Evolutionary conservation across 2,329 filamentous ascomycete species (phyloP).

Genomic region (Exophiala alcalophila): DNA sequence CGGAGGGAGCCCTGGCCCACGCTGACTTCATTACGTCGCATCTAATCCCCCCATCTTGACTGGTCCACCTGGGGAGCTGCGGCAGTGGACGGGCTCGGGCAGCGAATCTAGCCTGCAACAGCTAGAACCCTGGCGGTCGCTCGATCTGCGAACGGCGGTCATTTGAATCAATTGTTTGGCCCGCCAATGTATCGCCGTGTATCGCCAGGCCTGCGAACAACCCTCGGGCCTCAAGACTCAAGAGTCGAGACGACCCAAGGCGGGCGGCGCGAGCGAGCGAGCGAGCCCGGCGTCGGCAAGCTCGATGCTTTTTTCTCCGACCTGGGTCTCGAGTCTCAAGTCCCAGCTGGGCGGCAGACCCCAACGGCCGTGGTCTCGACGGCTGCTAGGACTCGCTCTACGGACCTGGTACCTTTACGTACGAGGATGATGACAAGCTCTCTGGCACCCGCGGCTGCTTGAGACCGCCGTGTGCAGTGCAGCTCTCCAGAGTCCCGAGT

Average conservation of each 20-base stretch:
- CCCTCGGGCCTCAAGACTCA: conserved; percentile 1
- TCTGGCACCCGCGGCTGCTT: too few species aligned
- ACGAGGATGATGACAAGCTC: too few species aligned
- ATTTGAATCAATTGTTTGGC: conserved; percentile 18
- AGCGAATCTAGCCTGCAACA: conserved; percentile 20
- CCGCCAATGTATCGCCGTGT: conserved; percentile 12
- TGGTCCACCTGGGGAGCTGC: conserved; percentile 11
- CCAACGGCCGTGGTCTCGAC: conserved; percentile 4
- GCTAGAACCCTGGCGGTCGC: conserved; percentile 17
- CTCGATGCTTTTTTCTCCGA: conserved; percentile 22
- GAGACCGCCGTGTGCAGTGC: too few species aligned
- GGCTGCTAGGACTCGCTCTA: too few species aligned
- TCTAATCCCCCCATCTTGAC: conserved; percentile 12
- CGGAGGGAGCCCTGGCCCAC: conserved; percentile 8
- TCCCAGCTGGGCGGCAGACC: conserved; percentile 20
- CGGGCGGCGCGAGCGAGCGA: background rate
- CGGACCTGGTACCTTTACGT: too few species aligned
- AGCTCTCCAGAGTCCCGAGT: too few species aligned
- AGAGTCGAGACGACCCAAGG: background rate
- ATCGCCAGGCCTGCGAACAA: conserved; percentile 3
- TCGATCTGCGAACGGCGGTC: conserved; percentile 11
- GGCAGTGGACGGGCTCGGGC: conserved; percentile 17
- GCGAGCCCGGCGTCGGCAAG: conserved; percentile 10
- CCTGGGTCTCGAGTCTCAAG: too few species aligned
- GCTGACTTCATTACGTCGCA: conserved; percentile 29